Evolutionary conservation across 805 yeast species (phyloP), one percentile per base, ranked within the genome.

Genomic region (Lachancea lanzarotensis): DNA sequence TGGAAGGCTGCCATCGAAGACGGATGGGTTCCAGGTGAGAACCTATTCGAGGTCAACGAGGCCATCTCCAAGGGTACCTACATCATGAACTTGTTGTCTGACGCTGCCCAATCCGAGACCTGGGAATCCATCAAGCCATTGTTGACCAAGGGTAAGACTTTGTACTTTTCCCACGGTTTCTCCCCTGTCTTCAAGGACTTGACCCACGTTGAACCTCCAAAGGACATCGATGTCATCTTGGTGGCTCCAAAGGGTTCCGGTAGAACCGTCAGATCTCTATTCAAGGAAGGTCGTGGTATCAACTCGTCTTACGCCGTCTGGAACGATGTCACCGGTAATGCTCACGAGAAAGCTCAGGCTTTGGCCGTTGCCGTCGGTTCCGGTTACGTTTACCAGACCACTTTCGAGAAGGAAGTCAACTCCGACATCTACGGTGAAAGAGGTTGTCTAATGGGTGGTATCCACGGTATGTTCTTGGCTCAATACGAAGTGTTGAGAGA

Each of bases 191-290:
- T 93, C 91, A 88, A 89, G 77, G 89, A 89, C 63, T 83, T 91
- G 74, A 93, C 98, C 69, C 77, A 90, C 65, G 98, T 93, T 63
- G 96, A 81, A 63, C 84, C 96, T 65, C 98, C 98, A 76, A 73
- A 75, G 58, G 85, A 91, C 75, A 79, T 93, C 57, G 98, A 93
- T 67, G 97, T 90, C 59, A 93, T 93, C 75, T 79, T 93, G 68
- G 98, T 91, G 67, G 98, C 98, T 72, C 98, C 98, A 76, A 93
- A 93, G 85, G 98, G 98, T 71, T 91, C 98, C 54, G 98, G 98
- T 76, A 89, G 98, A 80, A 93, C 98, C 62, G 98, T 93, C 61
- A 87, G 98, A 81, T 84, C 98, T 53, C 78, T 93, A 66, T 93
- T 93, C 93, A 91, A 93, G 79, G 98, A 93, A 79, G 98, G 98